Evolutionary conservation across 2,329 filamentous ascomycete species (phyloP).

Genomic region (Pleomassaria siparia): DNA sequence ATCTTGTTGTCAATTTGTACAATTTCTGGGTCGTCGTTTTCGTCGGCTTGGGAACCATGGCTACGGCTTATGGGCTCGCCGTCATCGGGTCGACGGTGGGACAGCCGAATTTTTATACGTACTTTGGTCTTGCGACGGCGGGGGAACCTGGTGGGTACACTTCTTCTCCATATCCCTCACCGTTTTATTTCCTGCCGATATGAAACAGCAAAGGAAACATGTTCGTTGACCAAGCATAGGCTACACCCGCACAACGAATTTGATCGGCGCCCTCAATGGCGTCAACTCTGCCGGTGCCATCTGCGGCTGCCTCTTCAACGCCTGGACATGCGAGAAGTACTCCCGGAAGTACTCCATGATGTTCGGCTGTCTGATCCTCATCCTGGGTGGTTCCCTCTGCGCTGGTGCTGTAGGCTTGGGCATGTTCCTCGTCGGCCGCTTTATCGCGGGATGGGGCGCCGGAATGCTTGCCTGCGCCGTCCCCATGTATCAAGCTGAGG

Average conservation of each 20-base stretch:
- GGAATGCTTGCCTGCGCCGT: conserved; percentile 36
- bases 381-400: conserved; percentile 28
- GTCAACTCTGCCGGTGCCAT: conserved; percentile 19
- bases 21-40: conserved; percentile 39
- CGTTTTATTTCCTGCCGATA: background rate
- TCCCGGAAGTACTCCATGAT: conserved; percentile 20
- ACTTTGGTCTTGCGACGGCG: conserved; percentile 22
- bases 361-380: conserved; percentile 20
- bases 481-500: conserved; percentile 39
- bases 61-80: conserved; percentile 36
- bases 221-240: conserved; percentile 19
- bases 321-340: conserved; percentile 17
- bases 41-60: conserved; percentile 36
- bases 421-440: conserved; percentile 34
- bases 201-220: too few relatives aligned
- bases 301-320: conserved; percentile 14
- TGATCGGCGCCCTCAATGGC: conserved; percentile 17
- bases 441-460: conserved; percentile 32
- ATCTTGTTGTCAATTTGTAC: conserved; percentile 29
- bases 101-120: conserved; percentile 38
- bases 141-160: conserved; percentile 29
- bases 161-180: background rate
- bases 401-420: conserved; percentile 14
- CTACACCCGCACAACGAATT: conserved; percentile 43
- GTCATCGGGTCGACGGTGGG: conserved; percentile 50